A percentile compares a stretch with the other conserved stretches of the same genome.
Conservation (phyloP, 805 yeast genomes). For the Kodamaea neixiangensis region DNA sequence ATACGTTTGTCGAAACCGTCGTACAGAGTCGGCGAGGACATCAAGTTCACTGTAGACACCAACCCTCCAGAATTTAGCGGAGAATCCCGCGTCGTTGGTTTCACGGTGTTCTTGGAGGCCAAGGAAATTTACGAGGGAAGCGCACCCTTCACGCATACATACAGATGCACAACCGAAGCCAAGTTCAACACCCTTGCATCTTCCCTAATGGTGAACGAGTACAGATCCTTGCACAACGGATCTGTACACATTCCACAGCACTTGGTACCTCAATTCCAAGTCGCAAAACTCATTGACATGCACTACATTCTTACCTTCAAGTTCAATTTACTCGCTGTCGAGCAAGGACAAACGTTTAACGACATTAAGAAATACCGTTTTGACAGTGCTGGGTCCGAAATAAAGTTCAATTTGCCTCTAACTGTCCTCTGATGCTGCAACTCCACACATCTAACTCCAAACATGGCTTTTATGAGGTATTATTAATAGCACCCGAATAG, state of each 20-base stretch:
- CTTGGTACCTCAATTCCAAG: constrained; percentile 38
- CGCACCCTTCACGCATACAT: constrained; percentile 22
- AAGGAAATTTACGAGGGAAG: constrained; percentile 31
- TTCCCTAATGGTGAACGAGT: constrained; percentile 20
- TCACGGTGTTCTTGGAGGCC: constrained; percentile 39
- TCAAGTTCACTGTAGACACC: constrained; percentile 33
- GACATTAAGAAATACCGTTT: constrained; percentile 19
- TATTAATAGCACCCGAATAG: background rate
- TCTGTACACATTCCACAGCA: constrained; percentile 31
- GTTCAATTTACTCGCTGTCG: constrained; percentile 35
- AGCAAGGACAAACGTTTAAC: constrained; percentile 8
- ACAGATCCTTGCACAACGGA: constrained; percentile 18
- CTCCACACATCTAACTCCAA: background rate
- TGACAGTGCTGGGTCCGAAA: constrained; percentile 28
- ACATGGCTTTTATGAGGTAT: background rate
- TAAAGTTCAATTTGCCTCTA: constrained; percentile 33
- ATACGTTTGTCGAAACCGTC: constrained; percentile 35
- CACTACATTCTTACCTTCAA: constrained; percentile 38
- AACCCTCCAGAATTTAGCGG: constrained; percentile 18
- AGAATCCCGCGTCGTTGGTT: constrained; percentile 33
- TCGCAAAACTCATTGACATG: constrained; percentile 36
- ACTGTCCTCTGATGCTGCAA: background rate
- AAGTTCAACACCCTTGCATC: constrained; percentile 37
- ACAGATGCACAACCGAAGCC: constrained; percentile 35
- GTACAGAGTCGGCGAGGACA: constrained; percentile 42